Conservation (phyloP, 768 basidiomycete species). For the Hydnum rufescens region DNA sequence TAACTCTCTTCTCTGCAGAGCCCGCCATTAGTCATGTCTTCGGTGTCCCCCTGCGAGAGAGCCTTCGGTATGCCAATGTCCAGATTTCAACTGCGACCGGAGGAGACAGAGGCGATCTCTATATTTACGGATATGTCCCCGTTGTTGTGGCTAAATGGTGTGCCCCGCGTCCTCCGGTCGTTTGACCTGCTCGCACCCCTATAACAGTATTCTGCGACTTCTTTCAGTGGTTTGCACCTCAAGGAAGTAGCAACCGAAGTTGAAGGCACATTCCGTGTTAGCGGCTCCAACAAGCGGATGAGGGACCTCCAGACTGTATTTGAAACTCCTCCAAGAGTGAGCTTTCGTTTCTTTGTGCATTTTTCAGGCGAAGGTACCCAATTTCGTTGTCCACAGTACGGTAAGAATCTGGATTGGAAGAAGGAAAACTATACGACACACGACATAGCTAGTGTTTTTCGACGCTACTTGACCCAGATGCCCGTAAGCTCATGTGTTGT, state of each 20-base stretch:
- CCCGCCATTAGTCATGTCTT: slow-evolving; percentile 33
- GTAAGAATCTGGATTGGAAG: slow-evolving; percentile 85
- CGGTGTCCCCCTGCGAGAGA: slow-evolving; percentile 65
- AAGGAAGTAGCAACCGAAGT: slow-evolving; percentile 86
- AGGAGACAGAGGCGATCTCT: slow-evolving; percentile 42
- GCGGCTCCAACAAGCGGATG: slow-evolving; percentile 90
- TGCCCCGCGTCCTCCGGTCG: slow-evolving; percentile 15
- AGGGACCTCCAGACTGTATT: slow-evolving; percentile 83
- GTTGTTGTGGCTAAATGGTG: slow-evolving; percentile 96
- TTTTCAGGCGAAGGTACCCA: neutral
- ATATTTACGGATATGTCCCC: slow-evolving; percentile 88
- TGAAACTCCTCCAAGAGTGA: slow-evolving; percentile 69
- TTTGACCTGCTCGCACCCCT: neutral
- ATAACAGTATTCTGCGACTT: neutral
- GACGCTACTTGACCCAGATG: slow-evolving; percentile 90
- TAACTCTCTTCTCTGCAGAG: neutral
- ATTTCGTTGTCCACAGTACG: slow-evolving; percentile 39
- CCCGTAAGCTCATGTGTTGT: too few relatives aligned
- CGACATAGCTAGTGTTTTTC: slow-evolving; percentile 91
- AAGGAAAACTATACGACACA: slow-evolving; percentile 75
- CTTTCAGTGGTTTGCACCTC: slow-evolving; percentile 63
- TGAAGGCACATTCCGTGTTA: slow-evolving; percentile 85
- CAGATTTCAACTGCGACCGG: slow-evolving; percentile 82
- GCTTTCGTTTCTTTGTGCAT: slow-evolving; percentile 13
- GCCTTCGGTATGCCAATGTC: slow-evolving; percentile 70